Conservation (phyloP, 2,329 filamentous ascomycete genomes). For the Cucurbitaria berberidis region DNA sequence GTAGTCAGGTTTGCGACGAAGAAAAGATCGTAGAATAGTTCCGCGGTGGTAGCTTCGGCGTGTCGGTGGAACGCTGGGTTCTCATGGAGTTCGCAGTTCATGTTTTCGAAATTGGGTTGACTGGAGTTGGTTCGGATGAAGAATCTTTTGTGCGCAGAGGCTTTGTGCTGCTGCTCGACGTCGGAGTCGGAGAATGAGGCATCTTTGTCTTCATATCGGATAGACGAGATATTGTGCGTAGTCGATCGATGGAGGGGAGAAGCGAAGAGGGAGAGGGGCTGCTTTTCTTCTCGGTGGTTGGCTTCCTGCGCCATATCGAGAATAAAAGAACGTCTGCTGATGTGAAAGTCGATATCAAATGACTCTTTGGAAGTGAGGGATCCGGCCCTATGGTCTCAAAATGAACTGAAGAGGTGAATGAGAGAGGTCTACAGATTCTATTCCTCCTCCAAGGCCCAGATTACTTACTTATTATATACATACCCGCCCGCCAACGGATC, state of each 20-base stretch:
- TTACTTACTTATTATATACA: neutral
- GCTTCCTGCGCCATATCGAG: constrained; percentile 26
- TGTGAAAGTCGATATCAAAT: neutral
- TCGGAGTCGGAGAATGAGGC: constrained; percentile 8
- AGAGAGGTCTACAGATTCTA: neutral
- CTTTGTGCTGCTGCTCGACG: constrained; percentile 4
- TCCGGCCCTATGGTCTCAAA: neutral
- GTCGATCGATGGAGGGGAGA: constrained; percentile 18
- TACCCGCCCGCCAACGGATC: neutral
- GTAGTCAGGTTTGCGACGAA: constrained; percentile 67
- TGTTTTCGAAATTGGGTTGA: constrained; percentile 21
- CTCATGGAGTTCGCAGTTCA: constrained; percentile 11
- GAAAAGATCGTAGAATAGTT: constrained; percentile 67
- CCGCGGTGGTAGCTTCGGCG: constrained; percentile 61
- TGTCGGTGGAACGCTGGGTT: constrained; percentile 48
- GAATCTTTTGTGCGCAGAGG: neutral
- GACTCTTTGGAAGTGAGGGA: neutral
- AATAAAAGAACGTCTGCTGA: neutral
- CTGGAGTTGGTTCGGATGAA: constrained; percentile 3
- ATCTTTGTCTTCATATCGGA: neutral
- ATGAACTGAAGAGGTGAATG: neutral
- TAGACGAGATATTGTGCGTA: neutral
- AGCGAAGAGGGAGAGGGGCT: constrained; percentile 23
- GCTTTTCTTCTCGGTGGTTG: constrained; percentile 18
- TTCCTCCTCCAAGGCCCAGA: neutral